Conservation (phyloP, 2,329 filamentous ascomycete species). For the Helminthosporium solani region DNA sequence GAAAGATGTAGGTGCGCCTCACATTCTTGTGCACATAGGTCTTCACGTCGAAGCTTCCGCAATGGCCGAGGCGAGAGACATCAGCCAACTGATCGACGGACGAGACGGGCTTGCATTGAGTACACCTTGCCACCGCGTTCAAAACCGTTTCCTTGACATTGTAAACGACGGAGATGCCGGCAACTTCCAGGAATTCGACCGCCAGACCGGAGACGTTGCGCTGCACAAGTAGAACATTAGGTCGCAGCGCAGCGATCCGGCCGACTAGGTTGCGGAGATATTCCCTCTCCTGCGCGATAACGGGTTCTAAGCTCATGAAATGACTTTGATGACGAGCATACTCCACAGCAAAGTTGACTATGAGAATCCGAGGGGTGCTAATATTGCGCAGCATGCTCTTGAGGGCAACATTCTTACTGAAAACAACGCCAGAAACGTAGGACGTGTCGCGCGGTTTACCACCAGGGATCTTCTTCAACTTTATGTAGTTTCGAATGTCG, state of each 20-base stretch:
- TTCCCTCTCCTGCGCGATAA: constrained; percentile 94
- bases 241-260: constrained; percentile 80
- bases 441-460: constrained; percentile 86
- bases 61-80: constrained; percentile 73
- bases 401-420: constrained; percentile 92
- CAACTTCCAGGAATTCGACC: constrained; percentile 81
- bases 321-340: constrained; percentile 91
- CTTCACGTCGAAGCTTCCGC: constrained; percentile 88
- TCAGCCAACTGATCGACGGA: constrained; percentile 90
- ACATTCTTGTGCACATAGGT: constrained; percentile 83
- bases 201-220: constrained; percentile 91
- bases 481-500: constrained; percentile 96
- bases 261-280: constrained; percentile 90
- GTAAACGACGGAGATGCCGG: constrained; percentile 88
- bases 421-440: constrained; percentile 96
- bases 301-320: constrained; percentile 96
- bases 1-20: constrained; percentile 94
- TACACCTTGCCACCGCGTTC: constrained; percentile 89
- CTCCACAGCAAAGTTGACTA: constrained; percentile 93
- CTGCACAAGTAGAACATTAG: constrained; percentile 86
- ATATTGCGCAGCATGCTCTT: constrained; percentile 96
- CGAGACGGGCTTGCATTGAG: constrained; percentile 87
- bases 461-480: constrained; percentile 93
- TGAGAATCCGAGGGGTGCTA: constrained; percentile 78
- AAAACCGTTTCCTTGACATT: constrained; percentile 97